Evolutionary conservation across 306 rosid species (phyloP).

Genomic region (Glycine latifolia): DNA sequence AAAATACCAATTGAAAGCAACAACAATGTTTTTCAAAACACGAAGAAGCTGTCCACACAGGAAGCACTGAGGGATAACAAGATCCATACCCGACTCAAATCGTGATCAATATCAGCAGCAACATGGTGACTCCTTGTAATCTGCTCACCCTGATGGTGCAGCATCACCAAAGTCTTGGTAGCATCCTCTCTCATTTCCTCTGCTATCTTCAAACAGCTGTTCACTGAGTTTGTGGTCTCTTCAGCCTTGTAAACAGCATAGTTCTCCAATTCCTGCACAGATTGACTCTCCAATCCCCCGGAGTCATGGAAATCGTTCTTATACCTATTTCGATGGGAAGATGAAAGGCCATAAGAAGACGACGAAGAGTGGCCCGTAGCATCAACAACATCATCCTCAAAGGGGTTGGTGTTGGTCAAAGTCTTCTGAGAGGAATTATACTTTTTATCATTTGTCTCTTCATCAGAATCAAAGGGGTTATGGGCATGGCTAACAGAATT

Average conservation of each 20-base stretch:
- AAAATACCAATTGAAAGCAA: conserved; percentile 36
- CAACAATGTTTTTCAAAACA: background rate
- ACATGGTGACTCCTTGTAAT: conserved; percentile 81
- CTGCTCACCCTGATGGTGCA: conserved; percentile 96
- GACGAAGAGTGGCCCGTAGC: conserved; percentile 49
- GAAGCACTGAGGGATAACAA: background rate
- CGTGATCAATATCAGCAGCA: conserved; percentile 85
- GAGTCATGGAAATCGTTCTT: conserved; percentile 81
- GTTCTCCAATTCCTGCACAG: conserved; percentile 84
- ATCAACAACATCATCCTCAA: conserved; percentile 65
- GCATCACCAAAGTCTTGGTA: conserved; percentile 72
- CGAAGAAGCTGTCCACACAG: background rate
- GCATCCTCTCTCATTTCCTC: conserved; percentile 91
- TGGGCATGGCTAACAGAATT: conserved; percentile 53
- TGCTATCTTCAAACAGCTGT: conserved; percentile 76
- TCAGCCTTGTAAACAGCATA: conserved; percentile 90
- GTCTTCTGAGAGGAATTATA: conserved; percentile 53
- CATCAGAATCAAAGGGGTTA: conserved; percentile 79
- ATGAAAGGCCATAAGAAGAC: conserved; percentile 48
- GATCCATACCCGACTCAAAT: conserved; percentile 83
- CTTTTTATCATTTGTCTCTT: conserved; percentile 50
- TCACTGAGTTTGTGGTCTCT: conserved; percentile 79
- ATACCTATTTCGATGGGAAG: conserved; percentile 61
- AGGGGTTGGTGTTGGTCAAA: conserved; percentile 66
- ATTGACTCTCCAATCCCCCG: conserved; percentile 83